A percentile compares a stretch with the other conserved stretches of the same genome.
phyloP scores from a whole-genome alignment of 2,329 filamentous ascomycete genomes.

The Colletotrichum spaethianum region DNA sequence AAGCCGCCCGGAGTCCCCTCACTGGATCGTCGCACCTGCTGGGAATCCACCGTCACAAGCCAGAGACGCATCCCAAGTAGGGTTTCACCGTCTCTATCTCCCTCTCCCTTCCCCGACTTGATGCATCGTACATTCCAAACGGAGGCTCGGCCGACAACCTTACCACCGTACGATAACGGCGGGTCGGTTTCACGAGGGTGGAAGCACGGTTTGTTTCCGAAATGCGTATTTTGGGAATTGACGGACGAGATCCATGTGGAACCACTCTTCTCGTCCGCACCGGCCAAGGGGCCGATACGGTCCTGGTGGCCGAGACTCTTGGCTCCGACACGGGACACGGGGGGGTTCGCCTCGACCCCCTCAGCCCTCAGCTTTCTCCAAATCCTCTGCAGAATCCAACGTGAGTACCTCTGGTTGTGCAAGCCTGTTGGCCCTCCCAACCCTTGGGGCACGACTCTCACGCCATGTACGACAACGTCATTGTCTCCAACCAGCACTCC shows the following conservation, averaged over 20 bases:
- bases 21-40: conserved; percentile 15
- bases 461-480: conserved; percentile 18
- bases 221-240: conserved; percentile 9
- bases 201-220: conserved; percentile 12
- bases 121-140: not conserved
- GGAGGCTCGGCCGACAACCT: conserved; percentile 1
- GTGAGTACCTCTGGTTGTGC: not conserved
- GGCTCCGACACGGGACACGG: conserved; percentile 34
- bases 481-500: conserved; percentile 4
- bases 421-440: not conserved
- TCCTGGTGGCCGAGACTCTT: conserved; percentile 35
- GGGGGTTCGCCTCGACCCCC: conserved; percentile 22
- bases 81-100: not conserved
- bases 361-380: conserved; percentile 15
- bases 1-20: conserved; percentile 14
- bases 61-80: conserved; percentile 23
- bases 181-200: conserved; percentile 6
- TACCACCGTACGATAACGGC: conserved; percentile 5
- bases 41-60: conserved; percentile 31
- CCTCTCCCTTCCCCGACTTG: not conserved
- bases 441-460: conserved; percentile 11
- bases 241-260: not conserved
- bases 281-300: conserved; percentile 33
- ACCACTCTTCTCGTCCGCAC: not conserved
- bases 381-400: not conserved